Percentiles rank a stretch among this genome's conserved stretches.
Conservation (phyloP, 108 stramenopile genomes). For the Fragilariopsis cylindrus region DNA sequence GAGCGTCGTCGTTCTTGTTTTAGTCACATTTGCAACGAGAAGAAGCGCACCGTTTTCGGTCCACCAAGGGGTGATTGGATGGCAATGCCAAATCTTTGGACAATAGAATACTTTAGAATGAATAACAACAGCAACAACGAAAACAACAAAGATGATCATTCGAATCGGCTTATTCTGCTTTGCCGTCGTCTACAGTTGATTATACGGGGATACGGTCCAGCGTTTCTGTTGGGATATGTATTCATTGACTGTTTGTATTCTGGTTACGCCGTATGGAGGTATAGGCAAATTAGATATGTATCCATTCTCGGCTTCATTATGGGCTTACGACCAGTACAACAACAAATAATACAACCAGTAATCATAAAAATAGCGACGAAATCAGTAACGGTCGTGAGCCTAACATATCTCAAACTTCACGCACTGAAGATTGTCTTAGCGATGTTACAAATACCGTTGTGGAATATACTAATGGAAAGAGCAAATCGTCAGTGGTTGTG, state of each 20-base stretch:
- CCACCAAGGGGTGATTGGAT: constrained; percentile 57
- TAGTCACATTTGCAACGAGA: no score
- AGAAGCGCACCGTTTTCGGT: neutral
- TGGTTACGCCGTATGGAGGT: neutral
- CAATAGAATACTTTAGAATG: neutral
- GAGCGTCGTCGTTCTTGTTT: no score
- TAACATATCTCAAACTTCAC: neutral
- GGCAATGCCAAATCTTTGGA: constrained; percentile 56
- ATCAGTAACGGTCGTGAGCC: neutral
- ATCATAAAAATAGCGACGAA: neutral
- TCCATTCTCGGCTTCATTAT: neutral
- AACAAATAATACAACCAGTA: neutral
- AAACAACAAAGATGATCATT: neutral
- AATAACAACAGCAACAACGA: constrained; percentile 9
- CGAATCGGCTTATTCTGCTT: neutral
- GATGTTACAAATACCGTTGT: neutral
- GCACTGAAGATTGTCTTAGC: neutral
- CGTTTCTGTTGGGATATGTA: neutral
- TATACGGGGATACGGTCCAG: neutral
- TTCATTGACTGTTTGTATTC: neutral
- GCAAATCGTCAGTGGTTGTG: constrained; percentile 11
- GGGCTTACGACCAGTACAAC: neutral
- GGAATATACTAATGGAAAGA: constrained; percentile 1
- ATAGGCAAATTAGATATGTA: neutral
- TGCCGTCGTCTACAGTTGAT: neutral